phyloP scores from a whole-genome alignment of 2,329 filamentous ascomycete genomes.

The Cercospora sp. region DNA sequence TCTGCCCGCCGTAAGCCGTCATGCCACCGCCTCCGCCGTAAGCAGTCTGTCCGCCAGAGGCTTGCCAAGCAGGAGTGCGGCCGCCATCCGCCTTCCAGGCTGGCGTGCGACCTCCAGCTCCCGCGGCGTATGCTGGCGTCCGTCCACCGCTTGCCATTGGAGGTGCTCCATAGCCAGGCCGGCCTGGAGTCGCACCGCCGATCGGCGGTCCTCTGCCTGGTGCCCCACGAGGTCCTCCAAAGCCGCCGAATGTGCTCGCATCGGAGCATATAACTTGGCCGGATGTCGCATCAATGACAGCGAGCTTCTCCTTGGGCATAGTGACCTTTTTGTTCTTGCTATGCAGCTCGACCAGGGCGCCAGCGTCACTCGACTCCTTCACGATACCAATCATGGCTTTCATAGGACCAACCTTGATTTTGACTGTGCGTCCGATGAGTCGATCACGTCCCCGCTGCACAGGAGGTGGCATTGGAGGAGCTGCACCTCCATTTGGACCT shows the following conservation, averaged over 20 bases:
- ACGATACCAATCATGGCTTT: constrained; percentile 94
- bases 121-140: constrained; percentile 62
- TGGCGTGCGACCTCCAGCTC: constrained; percentile 57
- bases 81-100: constrained; percentile 58
- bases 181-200: constrained; percentile 64
- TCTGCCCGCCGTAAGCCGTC: constrained; percentile 51
- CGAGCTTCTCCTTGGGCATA: constrained; percentile 76
- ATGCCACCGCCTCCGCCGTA: constrained; percentile 47
- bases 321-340: constrained; percentile 91
- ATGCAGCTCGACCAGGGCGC: constrained; percentile 88
- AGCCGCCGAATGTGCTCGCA: constrained; percentile 32
- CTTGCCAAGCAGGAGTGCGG: constrained; percentile 47
- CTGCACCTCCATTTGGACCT: constrained; percentile 52
- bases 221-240: constrained; percentile 20
- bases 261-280: constrained; percentile 73
- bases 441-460: constrained; percentile 75
- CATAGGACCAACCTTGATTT: constrained; percentile 80
- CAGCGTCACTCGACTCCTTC: constrained; percentile 84
- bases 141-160: constrained; percentile 61
- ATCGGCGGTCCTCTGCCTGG: constrained; percentile 23
- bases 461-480: constrained; percentile 65
- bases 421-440: constrained; percentile 87
- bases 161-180: constrained; percentile 54
- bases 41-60: constrained; percentile 46
- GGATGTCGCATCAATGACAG: constrained; percentile 76